These are phyloP conservation scores for Eucalyptus albens DNA, from an alignment of 345 rosid species.

Conservation along the genomic window DNA sequence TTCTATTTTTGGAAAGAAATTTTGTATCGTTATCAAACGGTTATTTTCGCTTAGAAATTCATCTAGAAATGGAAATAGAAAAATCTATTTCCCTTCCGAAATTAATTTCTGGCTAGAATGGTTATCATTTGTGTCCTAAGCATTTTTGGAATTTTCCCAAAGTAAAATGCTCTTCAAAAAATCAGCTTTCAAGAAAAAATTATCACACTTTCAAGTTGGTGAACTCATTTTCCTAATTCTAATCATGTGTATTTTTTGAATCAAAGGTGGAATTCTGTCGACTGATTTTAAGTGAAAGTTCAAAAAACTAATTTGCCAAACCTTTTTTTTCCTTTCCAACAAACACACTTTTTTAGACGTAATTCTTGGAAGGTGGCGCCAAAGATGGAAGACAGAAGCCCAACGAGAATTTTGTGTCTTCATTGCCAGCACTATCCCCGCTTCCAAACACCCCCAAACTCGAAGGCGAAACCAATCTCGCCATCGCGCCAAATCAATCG, in stretches of 20 bases:
- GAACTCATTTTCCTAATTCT: not conserved
- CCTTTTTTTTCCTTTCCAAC: not conserved
- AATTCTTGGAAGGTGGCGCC: not conserved
- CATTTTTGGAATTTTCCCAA: rapidly evolving
- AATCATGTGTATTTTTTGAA: not conserved
- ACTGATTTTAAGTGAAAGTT: too few relatives aligned
- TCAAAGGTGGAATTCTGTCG: rapidly evolving
- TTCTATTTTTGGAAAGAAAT: too few relatives aligned
- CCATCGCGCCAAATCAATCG: not conserved
- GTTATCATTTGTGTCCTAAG: too few relatives aligned
- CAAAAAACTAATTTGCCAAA: too few relatives aligned
- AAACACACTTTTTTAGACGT: not conserved
- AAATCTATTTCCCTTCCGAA: too few relatives aligned
- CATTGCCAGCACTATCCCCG: not conserved
- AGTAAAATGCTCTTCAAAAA: too few relatives aligned
- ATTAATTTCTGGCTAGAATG: too few relatives aligned
- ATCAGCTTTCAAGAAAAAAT: too few relatives aligned
- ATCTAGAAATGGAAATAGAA: too few relatives aligned
- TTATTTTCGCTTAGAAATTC: too few relatives aligned
- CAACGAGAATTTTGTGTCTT: not conserved
- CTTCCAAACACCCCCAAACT: not conserved
- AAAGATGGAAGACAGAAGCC: not conserved
- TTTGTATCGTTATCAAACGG: too few relatives aligned
- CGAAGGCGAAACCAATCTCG: not conserved
- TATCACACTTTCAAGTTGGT: not conserved